Base-by-base conservation (phyloP, 768 basidiomycete genomes). In the Fomitopsis serialis region DNA sequence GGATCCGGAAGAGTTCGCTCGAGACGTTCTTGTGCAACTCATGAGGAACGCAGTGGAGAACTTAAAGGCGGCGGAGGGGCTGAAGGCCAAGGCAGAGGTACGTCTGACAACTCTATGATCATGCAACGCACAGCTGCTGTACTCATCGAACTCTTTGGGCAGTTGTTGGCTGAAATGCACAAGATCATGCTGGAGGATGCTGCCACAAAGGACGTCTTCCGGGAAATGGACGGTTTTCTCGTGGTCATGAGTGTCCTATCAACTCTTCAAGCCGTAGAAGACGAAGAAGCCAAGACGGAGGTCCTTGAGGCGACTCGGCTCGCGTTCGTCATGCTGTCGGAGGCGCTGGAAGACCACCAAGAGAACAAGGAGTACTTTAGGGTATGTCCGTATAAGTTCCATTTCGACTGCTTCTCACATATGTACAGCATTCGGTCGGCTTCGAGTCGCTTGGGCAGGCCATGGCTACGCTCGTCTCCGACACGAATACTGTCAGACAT, bases 141-240 rank as follows among this genome's bases (percentile, higher is more conserved):
- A 2, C 43, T 12, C 29, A 36, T 44, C 42, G 22, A 17, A 29
- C 34, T 54, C 34, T 48, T 17, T 43, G 27, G 25, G 22, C 51
- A 89, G 88, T 76, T 82, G 35, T 65, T 90, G 53, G 70, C 72
- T 19, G 86, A 89, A 62, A 82, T 92, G 37, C 79, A 82, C 50
- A 73, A 81, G 15, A 80, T 86, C 22, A 75, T 92, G 74, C 72
- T 75, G 15, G 81, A 89, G 65, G 84, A 88, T 59, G 64, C 74
- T 2, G 71, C 66, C 42, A 87, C 87, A 11, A 87, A 85, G 65
- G 83, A 85, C 52, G 82, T 85, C 19, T 92, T 93, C 66, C 76
- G 91, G 4, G 87, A 91, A 61, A 72, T 87, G 61, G 91, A 92
- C 56, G 91, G 91, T 0, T 92, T 91, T 64, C 72, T 92, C 19